phyloP scores from a whole-genome alignment of 2,329 filamentous ascomycete species.

The Pseudocercospora ulei region DNA sequence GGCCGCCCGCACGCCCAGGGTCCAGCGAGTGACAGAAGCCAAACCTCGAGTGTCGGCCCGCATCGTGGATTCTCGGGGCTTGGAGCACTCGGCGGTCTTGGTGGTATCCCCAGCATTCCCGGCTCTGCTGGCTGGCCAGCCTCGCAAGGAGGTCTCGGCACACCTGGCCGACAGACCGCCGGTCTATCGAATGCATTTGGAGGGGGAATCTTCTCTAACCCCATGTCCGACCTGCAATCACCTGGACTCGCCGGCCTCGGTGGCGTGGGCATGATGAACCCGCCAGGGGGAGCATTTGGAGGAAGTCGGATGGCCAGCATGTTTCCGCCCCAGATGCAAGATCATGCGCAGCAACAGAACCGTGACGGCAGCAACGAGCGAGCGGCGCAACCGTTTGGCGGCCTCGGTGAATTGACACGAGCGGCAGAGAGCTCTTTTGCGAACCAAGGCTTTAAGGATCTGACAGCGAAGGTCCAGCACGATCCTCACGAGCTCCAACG shows the following conservation, averaged over 20 bases:
- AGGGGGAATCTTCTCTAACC: constrained; percentile 56
- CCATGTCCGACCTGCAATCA: constrained; percentile 68
- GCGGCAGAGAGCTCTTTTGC: constrained; percentile 52
- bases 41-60: constrained; percentile 78
- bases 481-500: constrained; percentile 18
- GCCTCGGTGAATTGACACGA: constrained; percentile 22
- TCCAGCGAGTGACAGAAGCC: constrained; percentile 78
- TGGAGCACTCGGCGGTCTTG: constrained; percentile 44
- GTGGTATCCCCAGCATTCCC: constrained; percentile 39
- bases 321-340: constrained; percentile 82
- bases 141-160: constrained; percentile 61
- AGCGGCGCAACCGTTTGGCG: constrained; percentile 28
- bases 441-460: constrained; percentile 22
- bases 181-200: constrained; percentile 46
- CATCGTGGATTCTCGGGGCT: constrained; percentile 55
- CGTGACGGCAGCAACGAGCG: constrained; percentile 36
- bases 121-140: constrained; percentile 56
- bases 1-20: constrained; percentile 35
- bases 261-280: constrained; percentile 55
- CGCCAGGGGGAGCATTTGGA: constrained; percentile 45
- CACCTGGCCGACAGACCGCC: constrained; percentile 52
- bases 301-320: constrained; percentile 52
- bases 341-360: constrained; percentile 64
- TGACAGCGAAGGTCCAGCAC: constrained; percentile 18
- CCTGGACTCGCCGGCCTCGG: constrained; percentile 59